These are phyloP conservation scores for Candida golubevii DNA, from an alignment of 805 yeast genomes.

Conservation along the genomic window DNA sequence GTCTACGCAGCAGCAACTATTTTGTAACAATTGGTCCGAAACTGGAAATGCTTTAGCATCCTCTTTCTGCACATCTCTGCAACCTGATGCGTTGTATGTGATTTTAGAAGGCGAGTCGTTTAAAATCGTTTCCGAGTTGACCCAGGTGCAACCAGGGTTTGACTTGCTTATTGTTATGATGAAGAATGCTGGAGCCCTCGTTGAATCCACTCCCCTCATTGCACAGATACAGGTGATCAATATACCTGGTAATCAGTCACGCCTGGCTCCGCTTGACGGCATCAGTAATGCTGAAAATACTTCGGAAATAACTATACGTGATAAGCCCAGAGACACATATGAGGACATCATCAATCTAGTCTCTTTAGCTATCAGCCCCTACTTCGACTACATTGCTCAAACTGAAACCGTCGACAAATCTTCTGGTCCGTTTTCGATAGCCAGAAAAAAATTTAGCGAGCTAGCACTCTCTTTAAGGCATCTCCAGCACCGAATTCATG, in stretches of 20 bases:
- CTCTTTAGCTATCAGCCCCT: conserved; percentile 61
- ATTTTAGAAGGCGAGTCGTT: conserved; percentile 2
- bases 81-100: conserved; percentile 14
- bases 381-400: conserved; percentile 49
- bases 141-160: not conserved
- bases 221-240: conserved; percentile 16
- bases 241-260: conserved; percentile 6
- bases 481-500: conserved; percentile 60
- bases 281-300: not conserved
- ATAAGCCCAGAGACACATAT: conserved; percentile 2
- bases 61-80: conserved; percentile 8
- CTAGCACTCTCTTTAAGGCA: conserved; percentile 63
- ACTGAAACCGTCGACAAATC: conserved; percentile 6
- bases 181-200: conserved; percentile 10
- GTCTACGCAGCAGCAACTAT: not conserved
- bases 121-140: conserved; percentile 7
- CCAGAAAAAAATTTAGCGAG: conserved; percentile 62
- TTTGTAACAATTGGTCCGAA: conserved; percentile 4
- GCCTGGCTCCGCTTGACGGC: not conserved
- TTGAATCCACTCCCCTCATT: conserved; percentile 4
- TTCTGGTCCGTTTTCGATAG: conserved; percentile 6
- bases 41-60: conserved; percentile 1
- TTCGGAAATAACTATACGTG: not conserved
- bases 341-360: conserved; percentile 49
- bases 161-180: conserved; percentile 10